These are phyloP conservation scores for Fraxinus anomala DNA, from an alignment of 257 asterid species.

Conservation along the genomic window DNA sequence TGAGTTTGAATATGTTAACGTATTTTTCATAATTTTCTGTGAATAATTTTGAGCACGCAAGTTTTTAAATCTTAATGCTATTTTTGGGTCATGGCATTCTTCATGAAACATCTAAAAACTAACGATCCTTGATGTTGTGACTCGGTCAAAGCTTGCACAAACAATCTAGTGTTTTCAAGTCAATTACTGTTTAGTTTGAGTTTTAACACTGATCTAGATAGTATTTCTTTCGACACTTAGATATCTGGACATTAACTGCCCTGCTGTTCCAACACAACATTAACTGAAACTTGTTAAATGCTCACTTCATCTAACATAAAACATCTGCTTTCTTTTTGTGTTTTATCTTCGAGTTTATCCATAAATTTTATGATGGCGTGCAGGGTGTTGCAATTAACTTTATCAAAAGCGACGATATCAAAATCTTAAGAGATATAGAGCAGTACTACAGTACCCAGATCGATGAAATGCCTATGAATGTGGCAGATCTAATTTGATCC, in stretches of 20 bases:
- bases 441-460: slow-evolving; percentile 95
- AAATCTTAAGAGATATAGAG: slow-evolving; percentile 88
- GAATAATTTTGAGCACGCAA: neutral
- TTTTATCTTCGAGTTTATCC: neutral
- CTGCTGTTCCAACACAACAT: neutral
- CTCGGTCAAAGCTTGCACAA: too few relatives aligned
- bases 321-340: neutral
- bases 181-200: too few relatives aligned
- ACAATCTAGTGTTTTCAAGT: too few relatives aligned
- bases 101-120: neutral
- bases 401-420: slow-evolving; percentile 89
- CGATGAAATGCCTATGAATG: slow-evolving; percentile 99
- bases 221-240: neutral
- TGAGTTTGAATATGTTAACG: neutral
- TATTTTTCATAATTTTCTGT: neutral
- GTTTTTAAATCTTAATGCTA: neutral
- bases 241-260: neutral
- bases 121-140: too few relatives aligned
- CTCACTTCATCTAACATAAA: neutral
- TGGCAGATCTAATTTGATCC: slow-evolving; percentile 75
- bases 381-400: slow-evolving; percentile 99
- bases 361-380: slow-evolving; percentile 15
- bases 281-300: neutral
- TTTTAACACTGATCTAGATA: neutral
- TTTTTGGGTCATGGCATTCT: neutral